Conservation (phyloP, 2,329 filamentous ascomycete species). For the Acrocalymma vagum region DNA sequence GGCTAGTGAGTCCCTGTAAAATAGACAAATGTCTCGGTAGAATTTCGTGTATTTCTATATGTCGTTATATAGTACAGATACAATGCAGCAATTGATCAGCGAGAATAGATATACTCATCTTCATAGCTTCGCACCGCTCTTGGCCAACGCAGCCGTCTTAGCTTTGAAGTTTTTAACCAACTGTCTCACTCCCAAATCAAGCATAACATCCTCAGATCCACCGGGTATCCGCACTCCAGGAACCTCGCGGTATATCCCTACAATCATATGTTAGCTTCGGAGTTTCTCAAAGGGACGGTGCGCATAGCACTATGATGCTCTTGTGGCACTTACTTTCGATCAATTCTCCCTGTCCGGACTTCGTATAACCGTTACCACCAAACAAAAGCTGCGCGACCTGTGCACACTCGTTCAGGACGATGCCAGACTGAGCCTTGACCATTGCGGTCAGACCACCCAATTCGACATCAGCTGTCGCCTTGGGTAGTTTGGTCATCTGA, state of each 20-base stretch:
- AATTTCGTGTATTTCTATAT: no score
- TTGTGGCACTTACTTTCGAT: slow-evolving; percentile 67
- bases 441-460: slow-evolving; percentile 77
- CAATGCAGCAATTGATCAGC: no score
- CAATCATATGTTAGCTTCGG: slow-evolving; percentile 13
- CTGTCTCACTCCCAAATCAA: slow-evolving; percentile 74
- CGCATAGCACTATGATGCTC: no score
- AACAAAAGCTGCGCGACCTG: slow-evolving; percentile 75
- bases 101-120: no score
- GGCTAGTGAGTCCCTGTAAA: no score
- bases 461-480: slow-evolving; percentile 67
- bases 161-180: slow-evolving; percentile 73
- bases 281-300: no score
- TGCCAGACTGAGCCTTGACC: slow-evolving; percentile 75
- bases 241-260: slow-evolving; percentile 71
- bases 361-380: slow-evolving; percentile 77
- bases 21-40: no score
- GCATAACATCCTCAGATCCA: slow-evolving; percentile 76
- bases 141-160: slow-evolving; percentile 63
- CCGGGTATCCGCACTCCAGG: slow-evolving; percentile 69
- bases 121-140: slow-evolving; percentile 55
- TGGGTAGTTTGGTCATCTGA: slow-evolving; percentile 69
- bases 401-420: slow-evolving; percentile 76
- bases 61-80: no score
- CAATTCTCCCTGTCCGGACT: slow-evolving; percentile 74